phyloP scores from a whole-genome alignment of 1,139 yeast species.

The Oligophagozyma castellii region DNA sequence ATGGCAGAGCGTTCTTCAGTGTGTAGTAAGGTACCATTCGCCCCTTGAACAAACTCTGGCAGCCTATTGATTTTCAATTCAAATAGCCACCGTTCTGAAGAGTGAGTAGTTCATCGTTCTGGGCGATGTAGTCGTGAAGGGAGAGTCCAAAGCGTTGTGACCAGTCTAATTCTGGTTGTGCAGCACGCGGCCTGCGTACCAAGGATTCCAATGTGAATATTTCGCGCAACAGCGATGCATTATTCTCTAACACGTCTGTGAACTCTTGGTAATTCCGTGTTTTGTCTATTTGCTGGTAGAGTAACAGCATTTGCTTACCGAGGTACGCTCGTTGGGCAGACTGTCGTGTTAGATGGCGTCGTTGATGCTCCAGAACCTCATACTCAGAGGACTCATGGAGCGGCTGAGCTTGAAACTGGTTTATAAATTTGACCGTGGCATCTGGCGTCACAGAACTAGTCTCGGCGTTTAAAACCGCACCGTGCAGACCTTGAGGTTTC shows the following conservation, averaged over 20 bases:
- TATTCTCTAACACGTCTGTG: constrained; percentile 17
- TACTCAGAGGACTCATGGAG: constrained; percentile 15
- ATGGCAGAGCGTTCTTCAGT: too few relatives aligned
- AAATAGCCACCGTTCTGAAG: constrained; percentile 11
- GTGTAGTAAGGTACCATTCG: too few relatives aligned
- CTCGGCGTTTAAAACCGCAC: too few relatives aligned
- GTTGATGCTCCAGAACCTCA: constrained; percentile 13
- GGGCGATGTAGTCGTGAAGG: constrained; percentile 14
- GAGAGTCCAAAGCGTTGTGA: constrained; percentile 18
- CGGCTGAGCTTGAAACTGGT: constrained; percentile 14
- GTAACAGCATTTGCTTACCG: constrained; percentile 14
- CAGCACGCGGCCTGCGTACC: constrained; percentile 22
- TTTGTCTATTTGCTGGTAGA: constrained; percentile 17
- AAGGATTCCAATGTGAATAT: constrained; percentile 19
- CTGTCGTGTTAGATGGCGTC: constrained; percentile 11
- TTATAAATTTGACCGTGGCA: constrained; percentile 7
- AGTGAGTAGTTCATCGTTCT: constrained; percentile 11
- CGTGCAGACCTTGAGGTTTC: too few relatives aligned
- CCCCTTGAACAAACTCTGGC: too few relatives aligned
- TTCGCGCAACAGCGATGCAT: constrained; percentile 15
- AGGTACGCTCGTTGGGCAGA: constrained; percentile 12
- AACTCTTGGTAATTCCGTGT: constrained; percentile 22
- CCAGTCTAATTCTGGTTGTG: constrained; percentile 36
- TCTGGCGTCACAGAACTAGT: constrained; percentile 6
- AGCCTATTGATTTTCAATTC: too few relatives aligned